Percentiles rank a stretch among this genome's conserved stretches.
Conservation (phyloP, 2,329 filamentous ascomycete species). For the Beauveria sp. region DNA sequence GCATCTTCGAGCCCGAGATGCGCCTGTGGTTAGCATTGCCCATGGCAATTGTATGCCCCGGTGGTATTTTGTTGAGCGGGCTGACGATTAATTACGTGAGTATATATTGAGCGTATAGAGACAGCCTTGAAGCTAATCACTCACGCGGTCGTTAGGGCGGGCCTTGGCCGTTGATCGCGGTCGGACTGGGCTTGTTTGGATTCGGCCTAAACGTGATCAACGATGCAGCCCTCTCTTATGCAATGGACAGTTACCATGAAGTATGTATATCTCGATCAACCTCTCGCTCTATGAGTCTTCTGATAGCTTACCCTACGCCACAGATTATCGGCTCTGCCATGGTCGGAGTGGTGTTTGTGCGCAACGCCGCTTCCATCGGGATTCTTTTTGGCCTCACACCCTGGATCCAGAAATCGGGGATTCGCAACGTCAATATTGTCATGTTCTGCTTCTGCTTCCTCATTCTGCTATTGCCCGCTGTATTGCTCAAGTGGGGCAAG, state of each 20-base stretch:
- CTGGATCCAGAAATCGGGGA: constrained; percentile 17
- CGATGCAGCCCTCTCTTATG: constrained; percentile 29
- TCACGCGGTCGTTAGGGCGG: constrained; percentile 13
- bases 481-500: constrained; percentile 19
- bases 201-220: constrained; percentile 26
- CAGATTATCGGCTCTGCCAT: constrained; percentile 19
- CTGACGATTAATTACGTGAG: constrained; percentile 12
- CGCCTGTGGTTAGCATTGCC: constrained; percentile 33
- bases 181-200: constrained; percentile 18
- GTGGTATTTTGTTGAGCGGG: constrained; percentile 28
- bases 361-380: constrained; percentile 17
- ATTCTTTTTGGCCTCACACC: constrained; percentile 17
- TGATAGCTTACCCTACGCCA: not conserved
- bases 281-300: not conserved
- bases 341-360: constrained; percentile 17
- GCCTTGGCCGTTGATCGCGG: constrained; percentile 16
- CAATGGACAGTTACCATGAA: constrained; percentile 29
- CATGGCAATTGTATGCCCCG: constrained; percentile 20
- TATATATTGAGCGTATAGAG: not conserved
- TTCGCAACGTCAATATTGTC: constrained; percentile 16
- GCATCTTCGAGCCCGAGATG: constrained; percentile 37
- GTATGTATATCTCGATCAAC: constrained; percentile 13
- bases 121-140: not conserved
- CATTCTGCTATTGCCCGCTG: constrained; percentile 15
- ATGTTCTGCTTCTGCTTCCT: constrained; percentile 8